Conservation (phyloP, 768 basidiomycete species). For the Pleurotus djamor region DNA sequence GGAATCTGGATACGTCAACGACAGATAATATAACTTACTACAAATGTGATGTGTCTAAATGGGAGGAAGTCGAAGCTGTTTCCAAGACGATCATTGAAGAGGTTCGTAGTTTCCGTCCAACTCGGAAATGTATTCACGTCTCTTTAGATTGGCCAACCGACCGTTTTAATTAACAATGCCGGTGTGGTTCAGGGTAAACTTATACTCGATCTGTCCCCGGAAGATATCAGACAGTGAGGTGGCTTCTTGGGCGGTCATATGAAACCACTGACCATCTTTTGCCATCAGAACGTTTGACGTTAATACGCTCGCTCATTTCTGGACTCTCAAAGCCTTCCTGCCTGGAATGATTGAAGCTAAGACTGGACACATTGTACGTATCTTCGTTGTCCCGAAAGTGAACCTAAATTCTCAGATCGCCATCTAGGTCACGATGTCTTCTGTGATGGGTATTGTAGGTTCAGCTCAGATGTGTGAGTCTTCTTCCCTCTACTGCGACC, state of each 20-base stretch:
- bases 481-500: neutral
- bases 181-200: slow-evolving; percentile 91
- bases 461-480: slow-evolving; percentile 73
- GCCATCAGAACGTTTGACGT: slow-evolving; percentile 78
- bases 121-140: neutral
- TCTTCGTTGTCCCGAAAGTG: neutral
- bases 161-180: slow-evolving; percentile 92
- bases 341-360: slow-evolving; percentile 81
- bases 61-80: slow-evolving; percentile 77
- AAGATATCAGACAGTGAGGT: slow-evolving; percentile 77
- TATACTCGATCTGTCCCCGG: slow-evolving; percentile 72
- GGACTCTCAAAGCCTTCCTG: slow-evolving; percentile 90
- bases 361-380: slow-evolving; percentile 79
- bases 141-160: slow-evolving; percentile 78
- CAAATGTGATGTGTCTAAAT: slow-evolving; percentile 89
- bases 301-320: slow-evolving; percentile 88
- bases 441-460: slow-evolving; percentile 70
- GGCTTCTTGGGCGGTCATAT: neutral
- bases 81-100: slow-evolving; percentile 77
- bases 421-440: slow-evolving; percentile 71
- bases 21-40: slow-evolving; percentile 82
- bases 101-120: slow-evolving; percentile 33
- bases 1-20: neutral
- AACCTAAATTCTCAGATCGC: too few relatives aligned
- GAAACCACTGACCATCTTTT: neutral